Percentiles rank a stretch among this genome's conserved stretches.
These are phyloP conservation scores for Tetracladium marchalianum DNA, from an alignment of 495 filamentous ascomycete genomes.

Conservation along the genomic window DNA sequence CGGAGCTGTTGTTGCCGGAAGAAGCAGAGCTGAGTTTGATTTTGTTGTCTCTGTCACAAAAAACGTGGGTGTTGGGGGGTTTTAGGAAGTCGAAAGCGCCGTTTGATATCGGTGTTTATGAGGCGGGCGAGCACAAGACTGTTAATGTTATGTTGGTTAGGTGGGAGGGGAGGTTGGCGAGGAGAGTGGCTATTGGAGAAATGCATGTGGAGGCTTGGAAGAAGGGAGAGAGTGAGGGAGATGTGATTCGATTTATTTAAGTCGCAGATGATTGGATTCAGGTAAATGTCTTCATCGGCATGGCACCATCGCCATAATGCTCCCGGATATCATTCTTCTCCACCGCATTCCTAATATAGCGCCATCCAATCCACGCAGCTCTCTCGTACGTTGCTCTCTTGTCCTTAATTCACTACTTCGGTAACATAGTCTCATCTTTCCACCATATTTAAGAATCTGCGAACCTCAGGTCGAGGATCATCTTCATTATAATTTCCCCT, in stretches of 20 bases:
- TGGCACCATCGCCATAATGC: slow-evolving; percentile 20
- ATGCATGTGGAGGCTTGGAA: slow-evolving; percentile 3
- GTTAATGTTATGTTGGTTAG: slow-evolving; percentile 1
- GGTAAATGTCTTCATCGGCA: slow-evolving; percentile 25
- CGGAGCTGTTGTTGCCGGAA: too few species aligned
- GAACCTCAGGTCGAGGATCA: slow-evolving; percentile 18
- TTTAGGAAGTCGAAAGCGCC: too few species aligned
- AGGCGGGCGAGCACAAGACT: too few species aligned
- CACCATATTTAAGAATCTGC: slow-evolving; percentile 20
- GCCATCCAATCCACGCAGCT: slow-evolving; percentile 6
- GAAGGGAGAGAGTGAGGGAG: background rate
- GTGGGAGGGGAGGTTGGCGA: background rate
- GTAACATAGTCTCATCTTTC: slow-evolving; percentile 22
- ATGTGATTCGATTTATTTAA: too few species aligned
- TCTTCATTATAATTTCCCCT: slow-evolving; percentile 20
- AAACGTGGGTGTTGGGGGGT: too few species aligned
- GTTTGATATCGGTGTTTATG: too few species aligned
- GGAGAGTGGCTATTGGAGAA: background rate
- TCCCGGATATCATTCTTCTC: slow-evolving; percentile 24
- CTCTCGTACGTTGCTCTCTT: slow-evolving; percentile 19
- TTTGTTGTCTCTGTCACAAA: too few species aligned
- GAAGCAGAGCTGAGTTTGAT: too few species aligned
- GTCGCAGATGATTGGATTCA: too few species aligned
- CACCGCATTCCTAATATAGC: slow-evolving; percentile 11
- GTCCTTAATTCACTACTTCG: slow-evolving; percentile 24